Conservation (phyloP, 495 filamentous ascomycete species). For the Acidomyces sp. region DNA sequence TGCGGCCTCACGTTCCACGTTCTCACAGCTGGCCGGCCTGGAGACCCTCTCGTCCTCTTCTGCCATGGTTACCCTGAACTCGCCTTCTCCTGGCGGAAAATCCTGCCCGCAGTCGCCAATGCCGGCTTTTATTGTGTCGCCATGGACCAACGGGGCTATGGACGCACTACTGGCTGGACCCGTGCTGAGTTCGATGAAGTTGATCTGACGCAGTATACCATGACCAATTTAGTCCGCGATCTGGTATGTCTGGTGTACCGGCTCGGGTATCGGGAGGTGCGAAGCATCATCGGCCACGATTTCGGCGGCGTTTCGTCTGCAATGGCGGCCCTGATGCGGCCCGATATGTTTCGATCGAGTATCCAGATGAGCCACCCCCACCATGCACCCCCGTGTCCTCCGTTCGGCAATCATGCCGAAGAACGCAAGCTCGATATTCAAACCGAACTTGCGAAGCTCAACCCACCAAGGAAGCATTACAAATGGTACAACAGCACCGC, state of each 20-base stretch:
- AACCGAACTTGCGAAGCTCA: slow-evolving; percentile 38
- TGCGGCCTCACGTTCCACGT: slow-evolving; percentile 47
- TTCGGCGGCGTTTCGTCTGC: slow-evolving; percentile 48
- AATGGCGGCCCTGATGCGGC: slow-evolving; percentile 47
- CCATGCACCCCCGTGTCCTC: slow-evolving; percentile 35
- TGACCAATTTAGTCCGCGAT: slow-evolving; percentile 50
- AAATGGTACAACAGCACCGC: slow-evolving; percentile 55
- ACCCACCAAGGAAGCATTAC: slow-evolving; percentile 50
- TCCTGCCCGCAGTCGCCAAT: slow-evolving; percentile 42
- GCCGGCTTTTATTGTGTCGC: slow-evolving; percentile 52
- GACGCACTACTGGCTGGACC: slow-evolving; percentile 52
- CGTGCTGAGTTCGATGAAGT: slow-evolving; percentile 35
- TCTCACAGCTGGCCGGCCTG: slow-evolving; percentile 37
- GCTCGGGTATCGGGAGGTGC: slow-evolving; percentile 43
- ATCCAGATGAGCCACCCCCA: slow-evolving; percentile 47
- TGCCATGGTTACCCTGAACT: slow-evolving; percentile 57
- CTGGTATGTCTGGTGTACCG: slow-evolving; percentile 46
- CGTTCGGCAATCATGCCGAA: slow-evolving; percentile 28
- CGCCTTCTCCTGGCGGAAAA: slow-evolving; percentile 55
- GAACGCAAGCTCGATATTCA: slow-evolving; percentile 35
- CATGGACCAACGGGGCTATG: slow-evolving; percentile 57
- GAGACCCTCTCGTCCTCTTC: slow-evolving; percentile 47
- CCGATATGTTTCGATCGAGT: slow-evolving; percentile 47
- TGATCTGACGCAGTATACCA: slow-evolving; percentile 43
- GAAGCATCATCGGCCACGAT: slow-evolving; percentile 56